Evolutionary conservation across 768 basidiomycete genomes (phyloP).

Genomic region (Trametes sanguinea): DNA sequence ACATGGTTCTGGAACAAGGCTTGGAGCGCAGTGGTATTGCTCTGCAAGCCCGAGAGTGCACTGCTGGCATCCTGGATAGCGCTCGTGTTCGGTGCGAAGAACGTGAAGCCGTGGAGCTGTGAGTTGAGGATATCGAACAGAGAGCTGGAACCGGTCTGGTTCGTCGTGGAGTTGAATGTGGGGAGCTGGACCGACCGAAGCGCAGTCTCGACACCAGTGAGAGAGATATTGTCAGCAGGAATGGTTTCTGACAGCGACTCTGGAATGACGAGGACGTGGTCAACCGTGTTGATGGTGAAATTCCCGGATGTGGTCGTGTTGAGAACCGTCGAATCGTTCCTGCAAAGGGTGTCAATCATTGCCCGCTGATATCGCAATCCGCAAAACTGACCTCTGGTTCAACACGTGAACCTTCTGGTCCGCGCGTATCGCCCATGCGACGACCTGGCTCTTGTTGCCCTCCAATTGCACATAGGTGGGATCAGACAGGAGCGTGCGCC

Average conservation of each 20-base stretch:
- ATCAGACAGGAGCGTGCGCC: slow-evolving; percentile 61
- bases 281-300: slow-evolving; percentile 50
- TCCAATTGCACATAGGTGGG: slow-evolving; percentile 52
- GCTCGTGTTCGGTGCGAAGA: slow-evolving; percentile 64
- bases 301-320: slow-evolving; percentile 42
- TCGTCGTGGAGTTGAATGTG: slow-evolving; percentile 31
- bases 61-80: slow-evolving; percentile 32
- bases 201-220: slow-evolving; percentile 37
- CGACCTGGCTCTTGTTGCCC: slow-evolving; percentile 57
- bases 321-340: slow-evolving; percentile 39
- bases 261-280: slow-evolving; percentile 56
- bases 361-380: slow-evolving; percentile 7
- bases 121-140: slow-evolving; percentile 38
- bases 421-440: slow-evolving; percentile 44
- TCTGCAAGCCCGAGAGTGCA: slow-evolving; percentile 34
- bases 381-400: slow-evolving; percentile 46
- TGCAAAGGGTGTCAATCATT: slow-evolving; percentile 4
- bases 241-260: slow-evolving; percentile 46
- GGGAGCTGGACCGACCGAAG: slow-evolving; percentile 30
- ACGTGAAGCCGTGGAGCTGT: slow-evolving; percentile 54
- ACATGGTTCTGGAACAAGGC: slow-evolving; percentile 64
- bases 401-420: slow-evolving; percentile 46
- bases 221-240: slow-evolving; percentile 42
- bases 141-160: slow-evolving; percentile 39
- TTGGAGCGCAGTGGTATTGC: slow-evolving; percentile 49